Evolutionary conservation across 116 monocot genomes (phyloP).

Genomic region (Iris pallida): DNA sequence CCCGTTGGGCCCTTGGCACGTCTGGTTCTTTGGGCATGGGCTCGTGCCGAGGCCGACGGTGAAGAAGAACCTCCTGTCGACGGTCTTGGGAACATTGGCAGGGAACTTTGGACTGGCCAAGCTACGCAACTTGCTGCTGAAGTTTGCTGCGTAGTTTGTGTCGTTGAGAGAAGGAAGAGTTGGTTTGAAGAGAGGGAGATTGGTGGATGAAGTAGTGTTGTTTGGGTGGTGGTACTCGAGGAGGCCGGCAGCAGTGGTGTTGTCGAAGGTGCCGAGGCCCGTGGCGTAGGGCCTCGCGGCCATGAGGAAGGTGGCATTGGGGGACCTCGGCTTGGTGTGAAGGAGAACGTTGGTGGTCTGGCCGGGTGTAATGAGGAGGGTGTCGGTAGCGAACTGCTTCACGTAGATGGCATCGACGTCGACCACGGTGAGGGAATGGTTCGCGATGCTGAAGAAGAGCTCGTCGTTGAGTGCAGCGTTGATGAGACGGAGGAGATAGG

Average conservation of each 20-base stretch:
- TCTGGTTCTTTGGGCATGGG: conserved; percentile 27
- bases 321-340: conserved; percentile 5
- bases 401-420: conserved; percentile 32
- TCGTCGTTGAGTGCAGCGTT: conserved; percentile 41
- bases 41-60: conserved; percentile 29
- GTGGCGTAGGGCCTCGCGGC: conserved; percentile 24
- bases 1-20: conserved; percentile 11
- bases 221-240: conserved; percentile 21
- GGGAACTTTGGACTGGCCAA: conserved; percentile 10
- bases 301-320: conserved; percentile 29
- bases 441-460: conserved; percentile 36
- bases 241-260: conserved; percentile 26
- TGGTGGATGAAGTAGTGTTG: background rate
- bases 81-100: conserved; percentile 9
- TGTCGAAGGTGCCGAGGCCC: conserved; percentile 32
- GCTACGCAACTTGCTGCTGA: conserved; percentile 20
- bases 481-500: conserved; percentile 44
- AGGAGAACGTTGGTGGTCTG: conserved; percentile 36
- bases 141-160: conserved; percentile 19
- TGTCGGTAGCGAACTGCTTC: background rate
- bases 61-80: conserved; percentile 26
- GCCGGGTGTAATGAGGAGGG: conserved; percentile 25
- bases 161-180: conserved; percentile 23
- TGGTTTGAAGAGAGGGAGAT: conserved; percentile 10
- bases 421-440: conserved; percentile 35